These are phyloP conservation scores for Cercophora scortea DNA, from an alignment of 495 filamentous ascomycete genomes.

Conservation along the genomic window DNA sequence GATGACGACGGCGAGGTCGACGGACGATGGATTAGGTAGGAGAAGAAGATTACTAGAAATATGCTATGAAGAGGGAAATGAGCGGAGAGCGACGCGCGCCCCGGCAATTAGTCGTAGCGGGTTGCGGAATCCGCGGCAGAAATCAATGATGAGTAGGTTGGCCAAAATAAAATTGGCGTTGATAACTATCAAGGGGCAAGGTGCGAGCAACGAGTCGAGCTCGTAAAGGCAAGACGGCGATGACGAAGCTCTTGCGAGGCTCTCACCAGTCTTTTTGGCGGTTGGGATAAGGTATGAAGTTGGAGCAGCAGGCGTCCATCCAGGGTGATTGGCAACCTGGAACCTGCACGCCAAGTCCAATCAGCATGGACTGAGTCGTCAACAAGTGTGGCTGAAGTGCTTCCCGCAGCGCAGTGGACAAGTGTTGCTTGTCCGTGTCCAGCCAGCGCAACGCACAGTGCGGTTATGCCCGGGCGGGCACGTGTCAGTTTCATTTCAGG, in stretches of 20 bases:
- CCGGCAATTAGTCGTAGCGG: neutral
- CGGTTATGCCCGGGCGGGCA: too few species aligned
- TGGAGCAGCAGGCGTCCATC: too few species aligned
- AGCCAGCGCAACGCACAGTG: too few species aligned
- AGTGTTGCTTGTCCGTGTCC: too few species aligned
- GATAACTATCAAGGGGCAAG: neutral
- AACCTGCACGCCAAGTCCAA: too few species aligned
- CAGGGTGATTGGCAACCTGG: too few species aligned
- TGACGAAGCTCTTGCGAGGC: conserved; percentile 16
- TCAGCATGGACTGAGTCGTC: too few species aligned
- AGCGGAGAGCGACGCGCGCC: neutral
- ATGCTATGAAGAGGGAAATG: neutral
- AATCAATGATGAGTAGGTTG: neutral
- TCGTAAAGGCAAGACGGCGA: neutral
- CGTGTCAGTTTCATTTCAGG: too few species aligned
- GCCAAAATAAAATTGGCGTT: neutral
- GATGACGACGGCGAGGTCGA: neutral
- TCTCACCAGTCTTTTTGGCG: conserved; percentile 1
- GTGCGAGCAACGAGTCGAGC: neutral
- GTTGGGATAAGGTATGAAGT: too few species aligned
- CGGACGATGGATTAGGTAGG: too few species aligned
- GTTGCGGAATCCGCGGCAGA: neutral
- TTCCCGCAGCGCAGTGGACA: too few species aligned
- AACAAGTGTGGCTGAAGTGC: too few species aligned
- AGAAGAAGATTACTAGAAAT: neutral